phyloP scores from a whole-genome alignment of 2,329 filamentous ascomycete genomes.

The Aureobasidium mangrovei region DNA sequence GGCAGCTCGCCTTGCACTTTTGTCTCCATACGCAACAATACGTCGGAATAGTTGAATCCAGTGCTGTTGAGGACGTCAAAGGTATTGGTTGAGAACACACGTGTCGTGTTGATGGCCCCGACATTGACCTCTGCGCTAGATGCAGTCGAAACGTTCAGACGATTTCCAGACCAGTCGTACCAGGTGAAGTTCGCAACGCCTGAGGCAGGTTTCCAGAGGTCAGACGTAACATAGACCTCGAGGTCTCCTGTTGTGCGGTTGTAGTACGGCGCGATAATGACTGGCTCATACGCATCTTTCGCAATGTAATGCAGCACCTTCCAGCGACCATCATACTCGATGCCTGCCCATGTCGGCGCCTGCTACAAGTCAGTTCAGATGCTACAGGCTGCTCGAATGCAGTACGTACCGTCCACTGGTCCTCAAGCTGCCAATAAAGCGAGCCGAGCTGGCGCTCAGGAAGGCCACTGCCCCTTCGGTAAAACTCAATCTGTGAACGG shows the following conservation, averaged over 20 bases:
- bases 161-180: constrained; percentile 42
- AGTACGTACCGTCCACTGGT: constrained; percentile 41
- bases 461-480: constrained; percentile 49
- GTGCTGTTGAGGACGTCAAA: constrained; percentile 26
- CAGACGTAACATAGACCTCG: constrained; percentile 48
- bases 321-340: constrained; percentile 56
- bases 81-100: constrained; percentile 34
- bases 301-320: constrained; percentile 53
- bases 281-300: constrained; percentile 48
- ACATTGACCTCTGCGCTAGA: constrained; percentile 33
- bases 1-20: constrained; percentile 38
- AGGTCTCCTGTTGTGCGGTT: constrained; percentile 43
- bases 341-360: constrained; percentile 54
- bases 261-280: constrained; percentile 53
- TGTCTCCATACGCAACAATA: constrained; percentile 38
- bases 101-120: constrained; percentile 45
- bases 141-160: constrained; percentile 33
- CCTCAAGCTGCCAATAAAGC: constrained; percentile 58
- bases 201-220: constrained; percentile 44
- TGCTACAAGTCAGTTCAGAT: constrained; percentile 27
- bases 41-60: constrained; percentile 27
- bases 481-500: constrained; percentile 52
- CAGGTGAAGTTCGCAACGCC: constrained; percentile 44
- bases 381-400: background rate
- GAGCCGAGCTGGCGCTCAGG: constrained; percentile 51